Evolutionary conservation across 495 filamentous ascomycete genomes (phyloP).

Genomic region (Annulohypoxylon maeteangense): DNA sequence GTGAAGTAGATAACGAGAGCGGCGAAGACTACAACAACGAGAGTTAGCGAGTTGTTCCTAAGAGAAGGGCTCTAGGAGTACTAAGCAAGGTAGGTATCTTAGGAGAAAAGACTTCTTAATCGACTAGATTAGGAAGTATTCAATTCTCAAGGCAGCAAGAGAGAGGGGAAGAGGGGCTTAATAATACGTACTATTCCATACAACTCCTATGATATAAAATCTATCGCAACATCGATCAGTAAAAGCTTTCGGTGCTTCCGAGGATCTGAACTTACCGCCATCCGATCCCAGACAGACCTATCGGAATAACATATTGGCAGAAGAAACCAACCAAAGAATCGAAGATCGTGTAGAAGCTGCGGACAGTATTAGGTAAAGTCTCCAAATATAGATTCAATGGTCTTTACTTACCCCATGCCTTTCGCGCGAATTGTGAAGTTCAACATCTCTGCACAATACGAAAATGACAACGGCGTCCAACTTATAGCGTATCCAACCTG

Average conservation of each 20-base stretch:
- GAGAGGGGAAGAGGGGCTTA: too few species aligned
- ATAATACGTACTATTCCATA: background rate
- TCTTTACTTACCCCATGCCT: background rate
- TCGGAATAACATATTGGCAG: background rate
- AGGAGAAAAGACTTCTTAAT: too few species aligned
- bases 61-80: too few species aligned
- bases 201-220: background rate
- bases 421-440: constrained; percentile 2
- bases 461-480: background rate
- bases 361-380: background rate
- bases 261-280: background rate
- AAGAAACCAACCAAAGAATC: background rate
- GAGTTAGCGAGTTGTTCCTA: too few species aligned
- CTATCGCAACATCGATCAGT: background rate
- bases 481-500: background rate
- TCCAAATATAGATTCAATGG: background rate
- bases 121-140: too few species aligned
- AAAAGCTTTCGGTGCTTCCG: background rate
- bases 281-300: background rate
- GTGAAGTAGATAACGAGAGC: background rate
- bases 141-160: too few species aligned
- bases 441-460: background rate
- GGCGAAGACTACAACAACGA: background rate
- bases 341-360: background rate
- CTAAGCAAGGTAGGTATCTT: too few species aligned